These are phyloP conservation scores for Sclerotinia subarctica DNA, from an alignment of 2,329 filamentous ascomycete species.

Conservation along the genomic window DNA sequence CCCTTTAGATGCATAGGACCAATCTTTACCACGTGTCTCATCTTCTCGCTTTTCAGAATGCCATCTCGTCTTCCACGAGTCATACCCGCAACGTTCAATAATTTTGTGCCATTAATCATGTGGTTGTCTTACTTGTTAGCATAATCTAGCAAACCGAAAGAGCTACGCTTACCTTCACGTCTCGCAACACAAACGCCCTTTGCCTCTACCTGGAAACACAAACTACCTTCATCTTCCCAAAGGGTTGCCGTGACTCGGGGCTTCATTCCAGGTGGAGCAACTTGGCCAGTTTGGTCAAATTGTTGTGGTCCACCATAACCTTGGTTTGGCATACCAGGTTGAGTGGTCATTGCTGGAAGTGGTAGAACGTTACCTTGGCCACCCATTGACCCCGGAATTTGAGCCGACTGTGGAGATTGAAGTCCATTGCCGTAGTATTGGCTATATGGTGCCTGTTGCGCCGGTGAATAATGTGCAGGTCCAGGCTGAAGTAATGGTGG, in stretches of 20 bases:
- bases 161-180: conserved; percentile 74
- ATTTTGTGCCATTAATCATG: conserved; percentile 98
- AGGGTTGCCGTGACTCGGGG: conserved; percentile 92
- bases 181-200: conserved; percentile 93
- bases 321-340: conserved; percentile 48
- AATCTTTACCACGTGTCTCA: conserved; percentile 96
- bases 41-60: conserved; percentile 96
- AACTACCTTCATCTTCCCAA: conserved; percentile 96
- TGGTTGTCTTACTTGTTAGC: conserved; percentile 69
- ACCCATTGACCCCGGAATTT: conserved; percentile 68
- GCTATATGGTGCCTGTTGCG: conserved; percentile 50
- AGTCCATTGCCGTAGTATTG: conserved; percentile 77
- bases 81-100: conserved; percentile 97
- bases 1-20: conserved; percentile 99
- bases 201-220: conserved; percentile 97
- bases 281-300: conserved; percentile 84
- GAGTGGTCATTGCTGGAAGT: conserved; percentile 52
- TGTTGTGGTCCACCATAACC: conserved; percentile 49
- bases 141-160: conserved; percentile 1
- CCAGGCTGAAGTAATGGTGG: conserved; percentile 72
- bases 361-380: conserved; percentile 65
- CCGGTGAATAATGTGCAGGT: conserved; percentile 63
- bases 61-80: conserved; percentile 92
- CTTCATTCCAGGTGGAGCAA: conserved; percentile 92
- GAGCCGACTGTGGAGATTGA: conserved; percentile 70